Base-by-base conservation (phyloP, 1,284 basidiomycete genomes). In the Sphaerobolus stellatus region DNA sequence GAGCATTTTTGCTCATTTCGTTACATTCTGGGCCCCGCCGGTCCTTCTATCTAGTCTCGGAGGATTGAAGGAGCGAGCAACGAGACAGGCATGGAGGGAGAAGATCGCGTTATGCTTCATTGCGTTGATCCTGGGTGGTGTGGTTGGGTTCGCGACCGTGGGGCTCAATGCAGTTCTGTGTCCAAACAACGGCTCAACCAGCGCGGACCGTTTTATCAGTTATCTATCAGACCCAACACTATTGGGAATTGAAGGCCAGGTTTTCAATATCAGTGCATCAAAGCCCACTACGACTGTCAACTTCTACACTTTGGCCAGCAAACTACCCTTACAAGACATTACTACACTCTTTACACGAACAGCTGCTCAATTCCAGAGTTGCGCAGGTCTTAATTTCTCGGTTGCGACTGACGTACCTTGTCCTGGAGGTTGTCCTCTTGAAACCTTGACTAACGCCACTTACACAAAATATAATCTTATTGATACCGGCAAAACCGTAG, bases 51-150 rank as follows among this genome's bases (percentile, higher is more conserved):
- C 79, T 22, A 82, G 86, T 13, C 58, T 92, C 4, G 89, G 88
- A 55, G 92, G 94, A 47, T 80, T 98, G 69, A 87, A 83, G 65
- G 92, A 94, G 68, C 81, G 81, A 67, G 76, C 82, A 50, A 77
- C 84, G 56, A 79, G 85, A 60, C 92, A 98, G 72, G 97, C 97
- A 1, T 99, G 97, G 97, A 83, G 97, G 63, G 97, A 99, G 73
- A 99, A 99, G 77, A 85, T 98, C 57, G 85, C 94, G 5, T 80
- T 99, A 7, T 98, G 94, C 69, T 84, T 89, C 70, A 87, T 97
- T 65, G 90, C 94, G 51, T 63, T 84, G 56, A 30, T 92, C 24
- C 72, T 98, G 24, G 97, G 94, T 62, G 87, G 77, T 22, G 72
- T 81, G 47, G 83, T 98, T 50, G 96, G 92, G 8, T 99, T 98